Evolutionary conservation across 1,139 yeast genomes (phyloP), one percentile per base, ranked within the genome.

Genomic region (Yamadazyma diospyri): DNA sequence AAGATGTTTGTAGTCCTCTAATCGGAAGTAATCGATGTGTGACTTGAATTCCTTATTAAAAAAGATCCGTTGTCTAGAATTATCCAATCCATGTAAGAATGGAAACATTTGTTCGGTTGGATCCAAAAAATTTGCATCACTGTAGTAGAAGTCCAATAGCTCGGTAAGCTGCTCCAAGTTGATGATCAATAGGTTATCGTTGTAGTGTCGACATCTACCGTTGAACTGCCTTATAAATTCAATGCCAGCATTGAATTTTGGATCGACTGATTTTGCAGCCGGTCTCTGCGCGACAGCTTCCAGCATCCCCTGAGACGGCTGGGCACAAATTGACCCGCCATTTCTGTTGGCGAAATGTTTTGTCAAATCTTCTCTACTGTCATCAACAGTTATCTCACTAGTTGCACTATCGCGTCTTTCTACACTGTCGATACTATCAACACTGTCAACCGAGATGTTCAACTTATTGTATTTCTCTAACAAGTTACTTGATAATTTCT

Each of bases 11-110:
- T 23, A 35, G 7, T 41, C 38, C n/a, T 29, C 28, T n/a, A 42
- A 16, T 20, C 38, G 31, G 23, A 46, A 38, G 9, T 28, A 25
- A 21, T 43, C 47, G 34, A 41, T 37, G 23, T 35, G 23, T 25
- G 45, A 45, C 16, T 27, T 27, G 22, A 42, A 46, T 16, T 38
- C 16, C 12, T 42, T 36, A 24, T 45, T 46, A 33, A 42, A 46
- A 29, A 44, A 64, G 1, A 52, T 51, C 20, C 64, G 50, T 39
- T 62, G 69, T 29, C 48, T 46, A 8, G 46, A 30, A 29, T 48
- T 51, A 35, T 48, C 45, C 25, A 64, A 43, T 0, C 69, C 70
- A 46, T 64, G 70, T 27, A 64, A 49, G 36, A 59, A 64, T 1
- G 72, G 72, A 34, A 65, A 64, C 21, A 36, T 17, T 2, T 8